A percentile compares a stretch with the other conserved stretches of the same genome.
Evolutionary conservation across 805 yeast species (phyloP).

Genomic region (Metschnikowia corniflorae): DNA sequence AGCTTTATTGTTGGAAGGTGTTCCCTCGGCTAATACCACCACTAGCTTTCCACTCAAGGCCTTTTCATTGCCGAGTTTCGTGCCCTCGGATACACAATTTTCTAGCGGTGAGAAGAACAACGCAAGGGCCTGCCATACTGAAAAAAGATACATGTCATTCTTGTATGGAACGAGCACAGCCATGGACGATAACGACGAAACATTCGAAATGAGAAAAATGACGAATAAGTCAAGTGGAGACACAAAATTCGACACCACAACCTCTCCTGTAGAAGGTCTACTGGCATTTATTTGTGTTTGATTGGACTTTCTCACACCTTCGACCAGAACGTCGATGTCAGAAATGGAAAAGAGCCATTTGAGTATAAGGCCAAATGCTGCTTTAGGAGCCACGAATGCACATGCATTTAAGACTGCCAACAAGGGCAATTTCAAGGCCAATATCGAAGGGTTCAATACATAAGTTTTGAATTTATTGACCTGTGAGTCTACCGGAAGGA

Average conservation of each 20-base stretch:
- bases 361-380: conserved; percentile 17
- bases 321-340: conserved; percentile 37
- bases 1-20: conserved; percentile 80
- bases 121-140: conserved; percentile 27
- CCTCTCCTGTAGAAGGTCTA: conserved; percentile 43
- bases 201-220: conserved; percentile 28
- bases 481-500: conserved; percentile 53
- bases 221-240: conserved; percentile 56
- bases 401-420: conserved; percentile 14
- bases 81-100: conserved; percentile 5
- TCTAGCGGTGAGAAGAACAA: conserved; percentile 19
- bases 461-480: conserved; percentile 9
- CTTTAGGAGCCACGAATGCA: conserved; percentile 20
- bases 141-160: conserved; percentile 28
- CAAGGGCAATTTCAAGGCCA: conserved; percentile 32
- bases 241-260: conserved; percentile 53
- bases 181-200: conserved; percentile 18
- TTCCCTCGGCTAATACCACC: conserved; percentile 72
- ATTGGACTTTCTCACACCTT: conserved; percentile 48
- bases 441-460: conserved; percentile 11
- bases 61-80: conserved; percentile 15
- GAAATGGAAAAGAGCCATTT: conserved; percentile 34
- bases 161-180: conserved; percentile 40
- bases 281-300: conserved; percentile 25
- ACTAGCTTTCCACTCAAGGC: conserved; percentile 40